Evolutionary conservation across 257 asterid species (phyloP), one percentile per base, ranked within the genome.

Genomic region (Penstemon barbatus): DNA sequence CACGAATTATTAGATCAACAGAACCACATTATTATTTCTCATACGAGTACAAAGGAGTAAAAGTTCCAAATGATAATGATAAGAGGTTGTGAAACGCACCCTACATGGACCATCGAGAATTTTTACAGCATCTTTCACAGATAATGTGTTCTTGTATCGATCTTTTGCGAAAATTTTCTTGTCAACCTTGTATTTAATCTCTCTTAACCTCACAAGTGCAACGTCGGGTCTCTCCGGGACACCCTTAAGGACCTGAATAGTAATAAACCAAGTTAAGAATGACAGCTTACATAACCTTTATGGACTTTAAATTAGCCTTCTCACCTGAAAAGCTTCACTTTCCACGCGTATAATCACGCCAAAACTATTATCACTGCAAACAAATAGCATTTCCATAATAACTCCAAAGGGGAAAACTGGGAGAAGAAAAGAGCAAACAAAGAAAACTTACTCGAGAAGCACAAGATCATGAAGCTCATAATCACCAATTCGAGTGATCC

Each of bases 381-480:
- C 15, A 39, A 54, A 57, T 44, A 41, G 43, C 64, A 54, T n/a
- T 46, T 52, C n/a, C 55, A 36, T 68, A 72, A 65, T 45, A 63
- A 42, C 55, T 19, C 61, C 33, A 33, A 52, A 61, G 25, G 25
- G 25, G 53, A 48, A 57, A 43, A 33, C 6, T 12, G 36, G 63
- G 40, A 71, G 52, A 75, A 6, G 3, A 10, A 69, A 57, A 36
- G 33, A 25, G 57, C 4, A 55, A 38, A 10, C 61, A 53, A 53
- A 70, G 54, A 57, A 69, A 58, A 60, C 91, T 73, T 77, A 94
- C 97, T 87, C 87, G 15, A 91, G 92, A 61, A 78, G 86, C 73
- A 91, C 97, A 74, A 89, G 97, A 79, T 91, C 97, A 71, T 94
- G 97, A 73, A 91, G 97, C 82, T 94, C 99, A 76, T 89, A 89